phyloP scores from a whole-genome alignment of 148 eudicot species.

The Gaultheria prostrata region DNA sequence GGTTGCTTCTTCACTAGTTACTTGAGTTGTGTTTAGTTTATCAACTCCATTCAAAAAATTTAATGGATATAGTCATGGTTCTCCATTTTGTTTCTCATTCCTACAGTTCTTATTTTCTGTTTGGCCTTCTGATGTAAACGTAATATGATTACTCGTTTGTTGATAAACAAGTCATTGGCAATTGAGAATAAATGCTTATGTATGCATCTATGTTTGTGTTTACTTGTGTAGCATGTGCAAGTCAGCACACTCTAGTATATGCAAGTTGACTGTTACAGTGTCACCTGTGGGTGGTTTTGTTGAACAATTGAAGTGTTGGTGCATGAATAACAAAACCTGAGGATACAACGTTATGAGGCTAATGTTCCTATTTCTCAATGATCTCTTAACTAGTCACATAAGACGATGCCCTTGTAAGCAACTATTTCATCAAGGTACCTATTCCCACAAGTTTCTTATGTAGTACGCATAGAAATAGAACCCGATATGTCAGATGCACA shows the following conservation, averaged over 20 bases:
- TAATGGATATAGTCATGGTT: background rate
- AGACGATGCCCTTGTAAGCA: background rate
- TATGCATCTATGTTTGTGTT: background rate
- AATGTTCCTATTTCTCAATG: slow-evolving; percentile 1
- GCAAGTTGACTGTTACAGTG: too few species aligned
- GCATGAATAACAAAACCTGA: background rate
- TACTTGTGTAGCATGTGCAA: background rate
- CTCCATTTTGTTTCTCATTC: slow-evolving; percentile 1
- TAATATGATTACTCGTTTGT: background rate
- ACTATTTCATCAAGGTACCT: background rate
- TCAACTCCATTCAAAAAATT: background rate
- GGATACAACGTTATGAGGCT: background rate
- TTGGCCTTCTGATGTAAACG: background rate
- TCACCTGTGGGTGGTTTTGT: background rate
- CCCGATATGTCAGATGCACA: background rate
- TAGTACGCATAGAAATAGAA: background rate
- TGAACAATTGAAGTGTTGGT: background rate
- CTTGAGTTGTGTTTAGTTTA: too few species aligned
- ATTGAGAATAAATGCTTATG: too few species aligned
- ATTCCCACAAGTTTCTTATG: background rate
- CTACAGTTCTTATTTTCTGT: background rate
- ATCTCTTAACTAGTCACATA: background rate
- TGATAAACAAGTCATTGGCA: background rate
- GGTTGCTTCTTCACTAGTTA: too few species aligned
- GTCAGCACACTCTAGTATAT: background rate